Percentiles rank a stretch among this genome's conserved stretches.
phyloP scores from a whole-genome alignment of 163 green algal genomes.

The Volvox carteri region DNA sequence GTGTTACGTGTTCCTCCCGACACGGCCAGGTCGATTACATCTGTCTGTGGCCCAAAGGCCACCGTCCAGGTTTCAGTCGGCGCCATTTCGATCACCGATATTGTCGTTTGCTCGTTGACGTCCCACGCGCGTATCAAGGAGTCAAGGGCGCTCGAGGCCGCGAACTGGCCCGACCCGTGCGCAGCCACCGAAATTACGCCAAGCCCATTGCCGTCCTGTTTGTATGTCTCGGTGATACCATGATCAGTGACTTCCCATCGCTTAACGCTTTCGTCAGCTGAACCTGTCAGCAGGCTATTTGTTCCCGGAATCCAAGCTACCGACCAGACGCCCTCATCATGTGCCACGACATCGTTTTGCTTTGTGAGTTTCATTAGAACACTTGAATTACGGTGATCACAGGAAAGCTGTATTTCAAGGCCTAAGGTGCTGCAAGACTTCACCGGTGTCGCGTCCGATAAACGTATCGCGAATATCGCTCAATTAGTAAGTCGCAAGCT shows the following conservation, averaged over 20 bases:
- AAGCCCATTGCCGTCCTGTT: conserved; percentile 84
- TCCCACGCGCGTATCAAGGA: conserved; percentile 90
- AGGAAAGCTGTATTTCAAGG: too few species aligned
- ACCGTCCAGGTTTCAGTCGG: conserved; percentile 94
- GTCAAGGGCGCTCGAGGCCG: conserved; percentile 89
- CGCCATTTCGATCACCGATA: conserved; percentile 83
- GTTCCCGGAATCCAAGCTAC: conserved; percentile 77
- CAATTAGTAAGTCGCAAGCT: too few species aligned
- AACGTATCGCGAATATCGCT: too few species aligned
- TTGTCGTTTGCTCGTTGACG: conserved; percentile 72
- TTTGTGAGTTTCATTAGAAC: conserved; percentile 52
- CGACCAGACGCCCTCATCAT: conserved; percentile 92
- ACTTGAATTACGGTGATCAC: too few species aligned
- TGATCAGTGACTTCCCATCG: conserved; percentile 78
- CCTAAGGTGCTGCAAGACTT: too few species aligned
- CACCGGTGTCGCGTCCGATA: too few species aligned
- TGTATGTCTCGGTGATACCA: conserved; percentile 77
- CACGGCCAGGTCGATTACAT: conserved; percentile 84
- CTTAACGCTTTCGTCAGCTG: conserved; percentile 93
- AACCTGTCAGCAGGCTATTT: conserved; percentile 87
- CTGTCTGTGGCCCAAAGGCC: conserved; percentile 78
- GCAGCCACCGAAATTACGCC: conserved; percentile 90
- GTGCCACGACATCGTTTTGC: conserved; percentile 67
- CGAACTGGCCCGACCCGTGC: conserved; percentile 82
- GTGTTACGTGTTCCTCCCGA: conserved; percentile 83